Evolutionary conservation across 148 eudicot species (phyloP).

Genomic region (Hydrangea macrophylla): DNA sequence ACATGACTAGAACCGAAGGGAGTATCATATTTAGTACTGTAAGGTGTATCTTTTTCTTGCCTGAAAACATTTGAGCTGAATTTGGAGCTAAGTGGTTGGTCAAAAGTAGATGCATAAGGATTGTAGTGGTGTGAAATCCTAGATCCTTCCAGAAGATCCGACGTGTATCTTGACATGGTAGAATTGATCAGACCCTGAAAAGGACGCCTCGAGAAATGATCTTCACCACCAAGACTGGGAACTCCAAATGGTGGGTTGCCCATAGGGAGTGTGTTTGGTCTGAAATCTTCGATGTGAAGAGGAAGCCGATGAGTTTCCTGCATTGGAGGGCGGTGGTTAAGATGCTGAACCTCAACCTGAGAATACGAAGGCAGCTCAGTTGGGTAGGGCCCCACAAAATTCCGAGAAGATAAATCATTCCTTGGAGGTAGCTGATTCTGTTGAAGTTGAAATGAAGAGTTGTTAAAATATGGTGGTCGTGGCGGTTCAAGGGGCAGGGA

Average conservation of each 20-base stretch:
- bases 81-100: slow-evolving; percentile 71
- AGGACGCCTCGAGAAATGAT: slow-evolving; percentile 33
- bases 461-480: slow-evolving; percentile 31
- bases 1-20: slow-evolving; percentile 35
- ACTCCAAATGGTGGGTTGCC: slow-evolving; percentile 34
- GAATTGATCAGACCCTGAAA: slow-evolving; percentile 23
- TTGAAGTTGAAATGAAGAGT: slow-evolving; percentile 41
- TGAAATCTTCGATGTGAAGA: slow-evolving; percentile 15
- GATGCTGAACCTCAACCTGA: slow-evolving; percentile 42
- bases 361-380: slow-evolving; percentile 32
- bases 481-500: slow-evolving; percentile 49
- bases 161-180: slow-evolving; percentile 30
- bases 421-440: slow-evolving; percentile 43
- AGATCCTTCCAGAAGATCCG: slow-evolving; percentile 46
- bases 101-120: slow-evolving; percentile 89
- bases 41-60: slow-evolving; percentile 38
- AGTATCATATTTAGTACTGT: slow-evolving; percentile 35
- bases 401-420: slow-evolving; percentile 35
- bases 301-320: slow-evolving; percentile 25
- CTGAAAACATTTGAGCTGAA: slow-evolving; percentile 47
- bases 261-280: slow-evolving; percentile 21
- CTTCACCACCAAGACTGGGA: slow-evolving; percentile 31
- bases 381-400: slow-evolving; percentile 33
- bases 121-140: slow-evolving; percentile 60
- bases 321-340: slow-evolving; percentile 23